Base-by-base conservation (phyloP, 2,329 filamentous ascomycete genomes). In the Sarocladium oryzae region DNA sequence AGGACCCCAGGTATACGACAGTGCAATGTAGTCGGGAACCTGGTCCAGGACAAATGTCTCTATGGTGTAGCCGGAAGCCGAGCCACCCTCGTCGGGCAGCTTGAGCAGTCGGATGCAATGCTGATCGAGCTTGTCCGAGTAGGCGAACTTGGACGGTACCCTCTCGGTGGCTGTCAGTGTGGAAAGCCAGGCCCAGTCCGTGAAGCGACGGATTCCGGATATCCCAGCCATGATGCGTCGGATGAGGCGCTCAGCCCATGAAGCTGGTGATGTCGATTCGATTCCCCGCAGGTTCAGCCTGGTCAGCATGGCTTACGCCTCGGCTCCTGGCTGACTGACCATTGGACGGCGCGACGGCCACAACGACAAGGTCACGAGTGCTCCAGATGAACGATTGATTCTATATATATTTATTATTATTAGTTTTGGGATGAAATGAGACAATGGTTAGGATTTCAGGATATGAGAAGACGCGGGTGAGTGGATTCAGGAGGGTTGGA, bases 1-100 rank as follows among this genome's bases (percentile, higher is more conserved):
- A 7, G 43, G 43, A 10, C 58, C 59, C 60, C 60, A 62, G 8
- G 56, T 61, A 48, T 63, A 62, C 2, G 60, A 62, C 13, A 63
- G 51, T 37, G 58, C 56, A 41, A 57, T 53, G 52, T 56, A 63
- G 6, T 49, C 49, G 15, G 55, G 58, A 21, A 51, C 52, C 40
- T 53, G 24, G 11, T 50, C 33, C 7, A 60, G 23, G 2, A 52
- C 35, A 45, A 54, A 58, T 10, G 57, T 58, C 45, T 57, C 45
- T 7, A 60, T 30, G 8, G 55, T 53, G 51, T 57, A 48, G 6
- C n/a, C 49, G 13, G 52, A 53, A 33, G n/a, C 20, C 2, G 53
- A 45, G 15, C 32, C 28, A 36, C 50, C 20, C 9, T 52, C 20
- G 15, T 37, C 43, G 33, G 56, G 56, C 13, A 59, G 53, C 24